Evolutionary conservation across 2,329 filamentous ascomycete genomes (phyloP), one percentile per base, ranked within the genome.

Genomic region (Thelonectria discophora): DNA sequence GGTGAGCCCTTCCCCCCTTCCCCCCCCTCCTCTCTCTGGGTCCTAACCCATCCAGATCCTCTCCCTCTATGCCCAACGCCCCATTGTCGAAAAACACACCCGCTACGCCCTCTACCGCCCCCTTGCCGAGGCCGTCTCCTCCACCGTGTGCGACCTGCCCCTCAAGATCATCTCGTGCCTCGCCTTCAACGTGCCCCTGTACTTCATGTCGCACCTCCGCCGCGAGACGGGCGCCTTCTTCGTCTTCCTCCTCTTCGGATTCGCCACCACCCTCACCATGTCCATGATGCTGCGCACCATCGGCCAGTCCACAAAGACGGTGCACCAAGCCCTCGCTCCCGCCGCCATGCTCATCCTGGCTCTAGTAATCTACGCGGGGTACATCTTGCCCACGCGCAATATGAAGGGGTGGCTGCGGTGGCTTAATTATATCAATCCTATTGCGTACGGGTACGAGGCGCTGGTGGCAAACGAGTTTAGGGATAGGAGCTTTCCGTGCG

Each of bases 351-450:
- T 81, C 20, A 68, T 73, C 5, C 60, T 74, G 0, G 67, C 60
- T 2, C 3, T 74, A 0, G 58, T 73, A 0, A 74, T 69, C 1
- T 74, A 75, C 63, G 86, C 84, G 0, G 85, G 82, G 63, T 84
- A 87, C 60, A 72, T 78, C 8, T 77, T 80, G n/a, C 73, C 72
- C 6, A 66, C 80, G 3, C 72, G 34, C 2, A 39, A 63, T 30
- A 60, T 65, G 56, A 46, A 52, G 5, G 63, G 13, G n/a, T 67
- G 65, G 64, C n/a, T 65, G 13, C 50, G 84, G 43, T 90, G 88
- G 88, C 86, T 90, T 61, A 85, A 84, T 62, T 88, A 87, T 67
- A 76, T 89, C 45, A 83, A 89, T 61, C 86, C 86, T 10, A 81
- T 90, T 17, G 82, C 82, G 2, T 90, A 90, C 64, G 85, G 50